A percentile compares a stretch with the other conserved stretches of the same genome.
phyloP scores from a whole-genome alignment of 2,329 filamentous ascomycete species.

The Ophiostoma quercus region DNA sequence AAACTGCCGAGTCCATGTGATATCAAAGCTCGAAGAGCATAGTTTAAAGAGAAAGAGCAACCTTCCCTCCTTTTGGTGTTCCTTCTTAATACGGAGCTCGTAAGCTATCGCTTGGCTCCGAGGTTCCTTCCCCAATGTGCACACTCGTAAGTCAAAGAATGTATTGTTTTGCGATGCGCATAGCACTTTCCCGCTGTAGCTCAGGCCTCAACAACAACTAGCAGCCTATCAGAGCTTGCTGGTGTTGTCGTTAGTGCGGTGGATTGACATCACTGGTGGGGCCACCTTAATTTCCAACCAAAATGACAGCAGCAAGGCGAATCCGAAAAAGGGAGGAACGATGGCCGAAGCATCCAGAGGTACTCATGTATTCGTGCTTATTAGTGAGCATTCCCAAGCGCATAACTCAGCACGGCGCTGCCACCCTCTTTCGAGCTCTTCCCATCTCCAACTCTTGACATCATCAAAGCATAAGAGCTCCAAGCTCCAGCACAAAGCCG shows the following conservation, averaged over 20 bases:
- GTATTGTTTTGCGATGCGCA: neutral
- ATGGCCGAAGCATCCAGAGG: neutral
- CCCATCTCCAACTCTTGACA: neutral
- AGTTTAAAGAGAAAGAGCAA: neutral
- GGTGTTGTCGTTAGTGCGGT: neutral
- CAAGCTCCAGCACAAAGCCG: neutral
- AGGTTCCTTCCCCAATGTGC: neutral
- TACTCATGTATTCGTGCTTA: neutral
- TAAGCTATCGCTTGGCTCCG: neutral
- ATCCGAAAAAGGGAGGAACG: constrained; percentile 16
- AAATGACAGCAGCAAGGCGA: neutral
- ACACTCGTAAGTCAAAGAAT: neutral
- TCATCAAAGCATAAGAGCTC: neutral
- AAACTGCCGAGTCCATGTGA: neutral
- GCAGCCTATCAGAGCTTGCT: constrained; percentile 17
- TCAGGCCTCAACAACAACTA: neutral
- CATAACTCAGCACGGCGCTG: neutral
- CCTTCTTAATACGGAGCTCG: neutral
- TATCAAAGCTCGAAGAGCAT: too few relatives aligned
- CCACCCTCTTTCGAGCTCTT: neutral
- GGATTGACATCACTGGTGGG: constrained; percentile 26
- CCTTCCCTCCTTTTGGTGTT: neutral
- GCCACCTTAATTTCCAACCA: constrained; percentile 22
- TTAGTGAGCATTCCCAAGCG: neutral
- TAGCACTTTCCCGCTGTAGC: neutral